Percentiles rank a stretch among this genome's conserved stretches.
phyloP scores from a whole-genome alignment of 2,329 filamentous ascomycete species.

The Epicoccum nigrum region DNA sequence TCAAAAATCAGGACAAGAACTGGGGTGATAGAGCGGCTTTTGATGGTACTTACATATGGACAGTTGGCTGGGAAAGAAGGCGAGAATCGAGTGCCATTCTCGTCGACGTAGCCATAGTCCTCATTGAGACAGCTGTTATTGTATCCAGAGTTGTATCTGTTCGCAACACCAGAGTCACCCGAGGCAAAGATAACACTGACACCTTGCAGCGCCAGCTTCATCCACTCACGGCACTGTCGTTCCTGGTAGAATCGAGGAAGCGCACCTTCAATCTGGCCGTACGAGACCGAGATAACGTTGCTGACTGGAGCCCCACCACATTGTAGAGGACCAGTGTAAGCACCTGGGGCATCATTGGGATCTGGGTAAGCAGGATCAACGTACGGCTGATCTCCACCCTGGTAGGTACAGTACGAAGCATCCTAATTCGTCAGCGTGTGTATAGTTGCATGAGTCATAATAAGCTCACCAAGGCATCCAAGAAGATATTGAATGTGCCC shows the following conservation, averaged over 20 bases:
- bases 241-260: constrained; percentile 56
- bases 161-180: constrained; percentile 48
- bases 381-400: constrained; percentile 24
- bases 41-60: constrained; percentile 59
- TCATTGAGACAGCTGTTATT: constrained; percentile 24
- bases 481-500: constrained; percentile 25
- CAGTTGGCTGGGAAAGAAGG: constrained; percentile 68
- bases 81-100: constrained; percentile 49
- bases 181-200: constrained; percentile 57
- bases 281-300: constrained; percentile 60
- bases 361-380: constrained; percentile 23
- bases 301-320: constrained; percentile 53
- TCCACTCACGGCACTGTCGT: constrained; percentile 55
- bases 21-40: background rate
- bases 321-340: constrained; percentile 40
- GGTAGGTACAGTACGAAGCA: constrained; percentile 28
- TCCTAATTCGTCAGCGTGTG: constrained; percentile 5
- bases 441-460: background rate
- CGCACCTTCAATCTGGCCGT: constrained; percentile 60
- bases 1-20: background rate
- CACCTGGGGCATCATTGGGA: constrained; percentile 22
- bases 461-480: constrained; percentile 22
- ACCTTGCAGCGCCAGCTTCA: constrained; percentile 53
- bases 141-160: constrained; percentile 20
- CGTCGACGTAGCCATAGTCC: constrained; percentile 18